Evolutionary conservation across 2,329 filamentous ascomycete genomes (phyloP), one percentile per base, ranked within the genome.

Genomic region (Acarospora socialis): DNA sequence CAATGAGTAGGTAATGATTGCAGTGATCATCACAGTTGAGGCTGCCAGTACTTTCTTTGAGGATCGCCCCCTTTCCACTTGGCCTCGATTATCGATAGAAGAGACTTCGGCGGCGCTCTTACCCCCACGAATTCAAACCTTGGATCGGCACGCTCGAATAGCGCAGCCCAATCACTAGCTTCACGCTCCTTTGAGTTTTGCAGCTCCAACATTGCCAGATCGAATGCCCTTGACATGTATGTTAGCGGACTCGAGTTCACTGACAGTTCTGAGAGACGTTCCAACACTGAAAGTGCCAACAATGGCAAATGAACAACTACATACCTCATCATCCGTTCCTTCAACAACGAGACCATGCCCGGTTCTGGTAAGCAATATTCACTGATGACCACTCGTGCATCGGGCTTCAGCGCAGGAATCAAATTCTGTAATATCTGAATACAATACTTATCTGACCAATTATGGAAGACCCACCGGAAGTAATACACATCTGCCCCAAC

Each of bases 401-500:
- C 22, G 3, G 28, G 12, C 7, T 32, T 21, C 30, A 39, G 6
- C 4, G 30, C 30, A 3, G 16, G n/a, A 6, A 37, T 13, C 3
- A 34, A 13, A 15, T 37, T 30, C 16, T 15, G 26, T 4, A 41
- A 9, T 17, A 41, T 39, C 17, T 32, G 19, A 6, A 33, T 28
- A 5, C 34, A 28, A 8, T 37, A 26, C 3, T 16, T 16, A 19
- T 40, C 37, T 4, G 21, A 9, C 39, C 39, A 41, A 19, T 40
- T 34, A 21, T 40, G 39, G 2, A 40, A n/a, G n/a, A 40, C 33
- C 14, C 34, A 28, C 28, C 68, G 65, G 49, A 73, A 64, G 42
- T 67, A 60, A 51, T 73, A 76, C 12, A 73, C 61, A 42, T 73
- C 69, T 1, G 68, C 72, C 3, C 47, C 60, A 28, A 61, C 53